These are phyloP conservation scores for Circinella minor DNA, from an alignment of 371 early-diverging fungal genomes.

Conservation along the genomic window DNA sequence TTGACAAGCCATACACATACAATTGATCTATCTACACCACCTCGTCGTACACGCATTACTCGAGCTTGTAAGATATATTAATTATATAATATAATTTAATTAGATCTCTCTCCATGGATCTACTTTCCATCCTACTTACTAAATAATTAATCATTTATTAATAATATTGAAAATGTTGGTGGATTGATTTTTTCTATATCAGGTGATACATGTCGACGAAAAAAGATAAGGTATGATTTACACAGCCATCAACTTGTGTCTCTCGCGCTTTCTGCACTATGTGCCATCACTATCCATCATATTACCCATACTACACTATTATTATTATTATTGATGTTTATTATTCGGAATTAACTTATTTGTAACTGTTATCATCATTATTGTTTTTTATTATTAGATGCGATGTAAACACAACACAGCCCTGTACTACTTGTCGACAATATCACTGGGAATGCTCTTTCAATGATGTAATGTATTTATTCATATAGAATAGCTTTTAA, in stretches of 20 bases:
- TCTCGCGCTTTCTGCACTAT: not conserved
- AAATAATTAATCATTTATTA: no score
- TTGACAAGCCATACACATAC: not conserved
- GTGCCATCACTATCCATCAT: not conserved
- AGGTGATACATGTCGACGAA: constrained; percentile 30
- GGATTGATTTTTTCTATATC: not conserved
- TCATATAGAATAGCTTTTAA: not conserved
- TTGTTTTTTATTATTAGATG: constrained; percentile 15
- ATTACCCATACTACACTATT: no score
- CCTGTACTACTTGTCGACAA: constrained; percentile 23
- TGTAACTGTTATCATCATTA: not conserved
- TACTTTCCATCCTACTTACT: no score
- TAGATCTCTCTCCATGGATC: no score
- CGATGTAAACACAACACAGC: constrained; percentile 19
- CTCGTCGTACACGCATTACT: constrained; percentile 6
- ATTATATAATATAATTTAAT: no score
- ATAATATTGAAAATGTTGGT: no score
- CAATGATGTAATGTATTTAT: constrained; percentile 20
- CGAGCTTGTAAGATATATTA: constrained; percentile 6
- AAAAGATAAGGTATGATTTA: constrained; percentile 28
- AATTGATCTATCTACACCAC: not conserved
- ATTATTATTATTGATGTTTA: no score
- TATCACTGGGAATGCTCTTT: constrained; percentile 26
- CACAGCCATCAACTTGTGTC: not conserved
- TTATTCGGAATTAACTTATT: no score